Base-by-base conservation (phyloP, 345 rosid species). In the Eucalyptus globulus region DNA sequence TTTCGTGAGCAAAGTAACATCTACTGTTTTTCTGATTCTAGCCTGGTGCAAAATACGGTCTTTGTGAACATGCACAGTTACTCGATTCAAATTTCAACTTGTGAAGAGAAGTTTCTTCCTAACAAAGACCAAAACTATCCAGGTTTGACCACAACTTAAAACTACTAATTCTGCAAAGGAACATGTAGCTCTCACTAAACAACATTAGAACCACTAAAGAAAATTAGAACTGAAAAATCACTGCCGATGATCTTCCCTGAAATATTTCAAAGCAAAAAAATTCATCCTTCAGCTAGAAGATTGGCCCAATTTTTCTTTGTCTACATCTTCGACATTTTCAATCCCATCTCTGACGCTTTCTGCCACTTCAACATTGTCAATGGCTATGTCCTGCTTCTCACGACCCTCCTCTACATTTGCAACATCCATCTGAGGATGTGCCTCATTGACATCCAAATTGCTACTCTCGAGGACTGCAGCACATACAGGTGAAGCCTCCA, bases 391-490 rank as follows among this genome's bases (percentile, higher is more conserved):
- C 85, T 21, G 85, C 29, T 40, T 76, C 85, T 40, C 85, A 76
- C 7, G 29, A 76, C 27, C 89, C 67, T 88, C 92, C 22, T 56
- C 90, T n/a, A 80, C 91, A 24, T 67, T 76, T 88, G 60, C 81
- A 54, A 88, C 89, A 40, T 88, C 87, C 67, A 34, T 86, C 87
- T n/a, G 67, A 72, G 76, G 43, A 53, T 72, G 53, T 76, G 85
- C 85, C 24, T 76, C 85, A 76, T 76, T 76, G 85, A 76, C 85
- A 50, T 87, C 93, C 86, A 89, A 19, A 49, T 31, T 89, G 45
- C 83, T 40, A 47, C 88, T 89, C 49, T 62, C 87, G 27, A 92
- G 49, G 69, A 91, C 93, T 88, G 87, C 87, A 67, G 56, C 90
- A 44, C 58, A 88, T n/a, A 51, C 88, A 7, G 69, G 88, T 34